A percentile compares a stretch with the other conserved stretches of the same genome.
These are phyloP conservation scores for Nissolia schottii DNA, from an alignment of 306 rosid genomes.

Conservation along the genomic window DNA sequence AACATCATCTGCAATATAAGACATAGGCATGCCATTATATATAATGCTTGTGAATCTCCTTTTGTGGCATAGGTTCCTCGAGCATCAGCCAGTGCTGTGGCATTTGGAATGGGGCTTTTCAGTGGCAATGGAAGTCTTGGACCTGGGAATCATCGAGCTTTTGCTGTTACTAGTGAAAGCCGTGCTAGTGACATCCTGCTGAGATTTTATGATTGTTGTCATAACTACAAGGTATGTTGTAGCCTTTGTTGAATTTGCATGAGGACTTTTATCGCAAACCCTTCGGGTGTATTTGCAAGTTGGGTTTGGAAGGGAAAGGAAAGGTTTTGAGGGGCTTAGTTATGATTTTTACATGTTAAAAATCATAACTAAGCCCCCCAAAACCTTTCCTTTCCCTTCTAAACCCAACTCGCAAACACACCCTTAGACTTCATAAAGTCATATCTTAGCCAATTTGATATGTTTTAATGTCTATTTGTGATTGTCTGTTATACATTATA, in stretches of 20 bases:
- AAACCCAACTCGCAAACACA: too few relatives aligned
- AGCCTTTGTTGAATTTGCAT: constrained; percentile 8
- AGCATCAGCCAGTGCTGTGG: constrained; percentile 98
- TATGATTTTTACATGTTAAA: too few relatives aligned
- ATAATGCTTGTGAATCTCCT: constrained; percentile 7
- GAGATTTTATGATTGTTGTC: constrained; percentile 76
- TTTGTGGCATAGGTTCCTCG: constrained; percentile 59
- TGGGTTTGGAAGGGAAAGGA: too few relatives aligned
- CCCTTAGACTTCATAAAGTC: neutral
- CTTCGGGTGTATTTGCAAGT: constrained; percentile 4
- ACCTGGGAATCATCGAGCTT: constrained; percentile 67
- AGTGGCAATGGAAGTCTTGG: constrained; percentile 82
- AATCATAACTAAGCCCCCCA: too few relatives aligned
- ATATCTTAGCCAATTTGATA: constrained; percentile 2
- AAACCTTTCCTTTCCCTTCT: too few relatives aligned
- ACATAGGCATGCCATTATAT: neutral
- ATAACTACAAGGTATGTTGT: constrained; percentile 70
- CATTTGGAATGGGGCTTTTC: constrained; percentile 93
- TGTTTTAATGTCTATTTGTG: constrained; percentile 7
- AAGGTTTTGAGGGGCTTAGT: too few relatives aligned
- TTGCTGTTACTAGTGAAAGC: constrained; percentile 81
- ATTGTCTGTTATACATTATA: neutral
- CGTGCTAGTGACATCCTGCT: constrained; percentile 77
- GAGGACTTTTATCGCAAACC: neutral
- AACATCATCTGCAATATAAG: neutral